Evolutionary conservation across 148 eudicot genomes (phyloP).

Genomic region (Arbutus unedo): DNA sequence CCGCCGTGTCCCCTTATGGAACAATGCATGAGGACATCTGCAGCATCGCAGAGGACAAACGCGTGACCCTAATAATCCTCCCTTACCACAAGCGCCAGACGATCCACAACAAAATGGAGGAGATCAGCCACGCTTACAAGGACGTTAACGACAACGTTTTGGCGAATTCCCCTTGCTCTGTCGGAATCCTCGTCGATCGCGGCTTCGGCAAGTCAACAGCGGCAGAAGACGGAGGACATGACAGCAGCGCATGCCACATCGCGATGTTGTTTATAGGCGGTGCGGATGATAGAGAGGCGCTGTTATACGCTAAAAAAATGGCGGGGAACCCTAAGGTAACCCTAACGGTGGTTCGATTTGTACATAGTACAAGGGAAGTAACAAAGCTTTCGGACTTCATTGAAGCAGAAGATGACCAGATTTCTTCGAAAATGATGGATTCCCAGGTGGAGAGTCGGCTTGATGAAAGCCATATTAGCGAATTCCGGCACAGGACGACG

Average conservation of each 20-base stretch:
- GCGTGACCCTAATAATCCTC: conserved; percentile 15
- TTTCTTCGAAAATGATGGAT: neutral
- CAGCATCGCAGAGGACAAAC: conserved; percentile 20
- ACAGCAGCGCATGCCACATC: neutral
- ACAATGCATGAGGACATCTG: conserved; percentile 25
- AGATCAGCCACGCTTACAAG: conserved; percentile 18
- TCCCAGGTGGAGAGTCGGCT: conserved; percentile 1
- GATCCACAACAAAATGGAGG: conserved; percentile 18
- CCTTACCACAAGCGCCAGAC: conserved; percentile 23
- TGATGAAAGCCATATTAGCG: conserved; percentile 22
- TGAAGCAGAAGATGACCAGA: neutral
- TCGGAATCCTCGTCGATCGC: conserved; percentile 21
- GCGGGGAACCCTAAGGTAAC: conserved; percentile 16
- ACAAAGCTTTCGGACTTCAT: neutral
- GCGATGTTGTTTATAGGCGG: conserved; percentile 23
- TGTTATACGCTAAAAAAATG: conserved; percentile 22
- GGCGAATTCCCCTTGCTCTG: conserved; percentile 17
- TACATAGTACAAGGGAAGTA: neutral
- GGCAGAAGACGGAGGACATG: neutral
- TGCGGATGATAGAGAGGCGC: conserved; percentile 21
- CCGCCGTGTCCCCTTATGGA: conserved; percentile 11
- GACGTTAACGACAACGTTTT: conserved; percentile 17
- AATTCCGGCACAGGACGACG: conserved; percentile 14
- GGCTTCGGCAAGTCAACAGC: neutral
- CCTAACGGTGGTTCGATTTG: conserved; percentile 25